Base-by-base conservation (phyloP, 73 alveolate species). In the Loxodes magnus region DNA sequence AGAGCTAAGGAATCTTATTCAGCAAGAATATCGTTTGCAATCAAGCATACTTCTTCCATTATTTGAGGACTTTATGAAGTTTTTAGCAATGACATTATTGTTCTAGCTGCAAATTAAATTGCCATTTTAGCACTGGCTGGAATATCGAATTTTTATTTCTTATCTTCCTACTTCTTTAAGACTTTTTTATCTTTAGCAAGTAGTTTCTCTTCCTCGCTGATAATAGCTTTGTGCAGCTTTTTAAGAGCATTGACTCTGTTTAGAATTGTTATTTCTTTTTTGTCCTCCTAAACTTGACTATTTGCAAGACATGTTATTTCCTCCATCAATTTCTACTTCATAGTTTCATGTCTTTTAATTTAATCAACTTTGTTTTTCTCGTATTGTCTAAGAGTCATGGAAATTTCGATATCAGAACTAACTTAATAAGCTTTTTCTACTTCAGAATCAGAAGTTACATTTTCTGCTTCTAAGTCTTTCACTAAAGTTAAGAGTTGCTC, bases 161-260 rank as follows among this genome's bases (percentile, higher is more conserved):
- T 46, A n/a, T 46, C 59, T 10, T 46, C 59, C n/a, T 9, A 24
- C 2, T 41, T 46, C 26, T 46, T 37, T 1, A 41, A 46, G 46
- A 41, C 22, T 24, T 46, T 46, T 23, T 10, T 12, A 23, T 25
- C 50, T 25, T 41, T 46, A 9, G 43, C n/a, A 12, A 17, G 22
- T 46, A 25, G 43, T 10, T 41, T 14, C 39, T 46, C 59, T 46
- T 46, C 59, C 27, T 46, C 43, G 9, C 59, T 16, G 39, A 25
- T 46, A 12, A 46, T 16, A 1, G 36, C 59, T 46, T 46, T 41
- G 22, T 46, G 59, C 2, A 46, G 43, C 7, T 41, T 12, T 37
- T 41, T 25, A 10, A 46, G 16, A 7, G 53, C 51, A n/a, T 46
- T 37, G 39, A 46, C n/a, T n/a, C n/a, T n/a, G n/a, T n/a, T n/a